Evolutionary conservation across 179 eudicot species (phyloP).

Genomic region (Corrigiola litoralis): DNA sequence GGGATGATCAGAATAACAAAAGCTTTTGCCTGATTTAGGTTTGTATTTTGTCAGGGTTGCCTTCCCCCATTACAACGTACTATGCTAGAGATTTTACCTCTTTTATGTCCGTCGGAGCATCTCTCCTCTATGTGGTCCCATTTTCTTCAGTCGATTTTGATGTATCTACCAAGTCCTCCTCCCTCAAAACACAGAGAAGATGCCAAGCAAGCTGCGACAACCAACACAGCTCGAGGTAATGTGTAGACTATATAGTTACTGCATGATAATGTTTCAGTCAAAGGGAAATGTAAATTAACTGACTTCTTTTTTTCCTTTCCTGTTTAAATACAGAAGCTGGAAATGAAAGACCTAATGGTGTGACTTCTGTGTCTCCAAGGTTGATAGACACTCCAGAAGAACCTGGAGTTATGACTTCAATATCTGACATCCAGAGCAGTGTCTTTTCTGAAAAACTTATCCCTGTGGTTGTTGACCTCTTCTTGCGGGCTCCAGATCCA

Average conservation of each 20-base stretch:
- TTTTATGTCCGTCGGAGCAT: conserved; percentile 72
- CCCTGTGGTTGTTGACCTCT: conserved; percentile 71
- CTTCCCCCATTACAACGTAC: conserved; percentile 88
- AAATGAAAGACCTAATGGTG: conserved; percentile 38
- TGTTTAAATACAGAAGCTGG: conserved; percentile 29
- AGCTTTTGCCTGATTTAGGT: conserved; percentile 2
- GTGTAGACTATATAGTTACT: background rate
- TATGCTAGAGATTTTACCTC: conserved; percentile 72
- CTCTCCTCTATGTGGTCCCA: conserved; percentile 75
- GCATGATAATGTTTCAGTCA: background rate
- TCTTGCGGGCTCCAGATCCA: conserved; percentile 61
- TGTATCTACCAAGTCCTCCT: conserved; percentile 60
- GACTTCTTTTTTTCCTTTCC: background rate
- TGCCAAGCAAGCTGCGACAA: conserved; percentile 28
- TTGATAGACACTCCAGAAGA: conserved; percentile 25
- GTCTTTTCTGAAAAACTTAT: conserved; percentile 82
- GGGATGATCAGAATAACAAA: background rate
- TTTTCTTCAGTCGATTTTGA: conserved; percentile 58
- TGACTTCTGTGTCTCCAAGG: conserved; percentile 30
- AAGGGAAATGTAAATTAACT: background rate
- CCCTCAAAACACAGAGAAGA: conserved; percentile 39
- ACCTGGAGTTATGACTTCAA: conserved; percentile 21
- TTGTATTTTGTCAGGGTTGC: conserved; percentile 55
- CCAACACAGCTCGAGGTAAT: conserved; percentile 35
- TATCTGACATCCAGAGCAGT: conserved; percentile 37